Conservation (phyloP, 192 early-diverging fungal species). For the Podila horticola region DNA sequence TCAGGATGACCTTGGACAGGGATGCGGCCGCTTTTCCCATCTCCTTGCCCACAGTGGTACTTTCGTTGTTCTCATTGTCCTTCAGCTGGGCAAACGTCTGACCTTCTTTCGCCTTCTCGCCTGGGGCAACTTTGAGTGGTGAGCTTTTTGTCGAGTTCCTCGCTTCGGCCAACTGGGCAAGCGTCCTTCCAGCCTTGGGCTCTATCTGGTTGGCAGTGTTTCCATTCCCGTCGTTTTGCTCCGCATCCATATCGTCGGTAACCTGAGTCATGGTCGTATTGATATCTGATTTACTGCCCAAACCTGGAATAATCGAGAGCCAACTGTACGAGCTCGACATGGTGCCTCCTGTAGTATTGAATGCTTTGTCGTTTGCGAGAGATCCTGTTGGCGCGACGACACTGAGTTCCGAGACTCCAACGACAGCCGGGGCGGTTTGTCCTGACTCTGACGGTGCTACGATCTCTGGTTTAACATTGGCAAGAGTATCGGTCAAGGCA, state of each 20-base stretch:
- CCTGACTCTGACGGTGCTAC: conserved; percentile 3
- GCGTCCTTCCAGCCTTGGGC: conserved; percentile 6
- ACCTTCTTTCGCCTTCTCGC: background rate
- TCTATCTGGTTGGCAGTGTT: conserved; percentile 6
- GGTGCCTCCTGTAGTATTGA: background rate
- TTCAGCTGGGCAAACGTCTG: conserved; percentile 31
- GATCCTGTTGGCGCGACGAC: conserved; percentile 12
- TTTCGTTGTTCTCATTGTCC: conserved; percentile 9
- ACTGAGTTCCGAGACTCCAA: conserved; percentile 24
- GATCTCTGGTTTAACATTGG: conserved; percentile 1
- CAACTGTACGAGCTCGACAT: conserved; percentile 29
- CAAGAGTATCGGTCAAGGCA: background rate
- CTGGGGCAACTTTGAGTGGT: background rate
- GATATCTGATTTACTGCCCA: conserved; percentile 17
- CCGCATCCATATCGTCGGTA: conserved; percentile 11
- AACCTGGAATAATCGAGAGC: conserved; percentile 45
- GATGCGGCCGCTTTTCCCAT: conserved; percentile 26
- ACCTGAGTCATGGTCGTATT: background rate
- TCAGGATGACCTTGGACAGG: conserved; percentile 35
- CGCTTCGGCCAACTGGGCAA: conserved; percentile 18
- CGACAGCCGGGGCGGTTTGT: conserved; percentile 14
- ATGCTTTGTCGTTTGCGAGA: background rate
- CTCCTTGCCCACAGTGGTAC: conserved; percentile 14
- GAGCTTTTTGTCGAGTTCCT: conserved; percentile 4
- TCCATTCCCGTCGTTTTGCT: conserved; percentile 5